Evolutionary conservation across 306 rosid genomes (phyloP).

Genomic region (Nissolia schottii): DNA sequence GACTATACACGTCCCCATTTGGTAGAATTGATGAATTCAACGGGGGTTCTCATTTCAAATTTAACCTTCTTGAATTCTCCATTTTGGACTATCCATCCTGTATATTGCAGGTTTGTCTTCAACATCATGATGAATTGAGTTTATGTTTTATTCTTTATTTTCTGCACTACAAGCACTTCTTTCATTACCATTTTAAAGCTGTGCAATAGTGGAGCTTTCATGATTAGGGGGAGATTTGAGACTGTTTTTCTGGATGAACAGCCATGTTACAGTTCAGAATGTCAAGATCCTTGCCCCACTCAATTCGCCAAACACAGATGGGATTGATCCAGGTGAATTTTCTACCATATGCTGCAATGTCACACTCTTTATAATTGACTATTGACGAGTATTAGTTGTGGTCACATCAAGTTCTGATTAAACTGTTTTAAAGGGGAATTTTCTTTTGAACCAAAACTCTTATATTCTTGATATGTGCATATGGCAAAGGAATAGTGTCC

Average conservation of each 20-base stretch:
- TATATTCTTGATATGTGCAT: background rate
- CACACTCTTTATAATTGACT: background rate
- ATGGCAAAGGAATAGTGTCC: background rate
- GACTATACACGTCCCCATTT: conserved; percentile 78
- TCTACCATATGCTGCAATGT: background rate
- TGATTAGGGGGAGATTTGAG: conserved; percentile 49
- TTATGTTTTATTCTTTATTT: conserved; percentile 19
- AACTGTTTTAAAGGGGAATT: background rate
- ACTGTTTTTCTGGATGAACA: conserved; percentile 55
- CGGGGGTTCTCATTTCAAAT: conserved; percentile 64
- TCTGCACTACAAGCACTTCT: conserved; percentile 25
- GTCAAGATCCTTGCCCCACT: conserved; percentile 69
- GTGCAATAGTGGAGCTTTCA: conserved; percentile 40
- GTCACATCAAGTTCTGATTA: background rate
- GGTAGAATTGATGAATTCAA: conserved; percentile 73
- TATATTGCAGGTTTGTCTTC: conserved; percentile 75
- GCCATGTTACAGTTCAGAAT: conserved; percentile 61
- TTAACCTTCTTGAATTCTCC: conserved; percentile 72
- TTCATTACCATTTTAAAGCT: conserved; percentile 32
- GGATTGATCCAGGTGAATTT: conserved; percentile 69
- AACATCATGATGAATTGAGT: conserved; percentile 11
- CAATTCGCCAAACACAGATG: conserved; percentile 74
- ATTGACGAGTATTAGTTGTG: background rate
- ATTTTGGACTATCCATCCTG: conserved; percentile 82
- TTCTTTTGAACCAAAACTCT: background rate